Evolutionary conservation across 2,329 filamentous ascomycete genomes (phyloP).

Genomic region (Gnomoniopsis sp.): DNA sequence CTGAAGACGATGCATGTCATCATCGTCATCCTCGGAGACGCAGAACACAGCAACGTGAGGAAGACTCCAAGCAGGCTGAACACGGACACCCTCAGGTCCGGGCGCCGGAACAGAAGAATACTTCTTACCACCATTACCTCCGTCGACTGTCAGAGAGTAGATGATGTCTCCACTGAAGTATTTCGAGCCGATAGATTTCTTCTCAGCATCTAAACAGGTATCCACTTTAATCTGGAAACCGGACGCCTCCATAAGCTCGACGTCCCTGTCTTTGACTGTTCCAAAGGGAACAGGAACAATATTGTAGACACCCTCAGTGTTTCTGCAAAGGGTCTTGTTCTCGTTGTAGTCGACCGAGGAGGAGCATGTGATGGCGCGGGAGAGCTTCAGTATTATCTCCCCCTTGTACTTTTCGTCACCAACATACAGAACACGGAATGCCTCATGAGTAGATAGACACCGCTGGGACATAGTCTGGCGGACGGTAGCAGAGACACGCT

Average conservation of each 20-base stretch:
- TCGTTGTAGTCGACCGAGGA: constrained; percentile 29
- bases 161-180: constrained; percentile 26
- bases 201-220: constrained; percentile 40
- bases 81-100: constrained; percentile 29
- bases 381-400: constrained; percentile 44
- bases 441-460: constrained; percentile 41
- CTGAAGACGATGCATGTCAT: constrained; percentile 34
- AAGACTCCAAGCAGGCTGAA: constrained; percentile 42
- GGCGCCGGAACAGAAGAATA: constrained; percentile 33
- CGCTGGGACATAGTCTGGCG: constrained; percentile 47
- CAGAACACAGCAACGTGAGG: constrained; percentile 50
- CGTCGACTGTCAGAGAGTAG: constrained; percentile 38
- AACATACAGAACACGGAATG: constrained; percentile 47
- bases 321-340: constrained; percentile 26
- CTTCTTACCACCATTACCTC: constrained; percentile 34
- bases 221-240: constrained; percentile 50
- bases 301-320: constrained; percentile 44
- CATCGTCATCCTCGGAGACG: constrained; percentile 40
- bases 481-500: constrained; percentile 38
- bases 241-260: constrained; percentile 50
- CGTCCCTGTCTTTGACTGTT: constrained; percentile 40
- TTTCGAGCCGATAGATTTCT: constrained; percentile 24
- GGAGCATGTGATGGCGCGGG: constrained; percentile 43
- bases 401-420: constrained; percentile 38
- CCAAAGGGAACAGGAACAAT: constrained; percentile 50